Base-by-base conservation (phyloP, 2,329 filamentous ascomycete species). In the Aureobasidium sp. region DNA sequence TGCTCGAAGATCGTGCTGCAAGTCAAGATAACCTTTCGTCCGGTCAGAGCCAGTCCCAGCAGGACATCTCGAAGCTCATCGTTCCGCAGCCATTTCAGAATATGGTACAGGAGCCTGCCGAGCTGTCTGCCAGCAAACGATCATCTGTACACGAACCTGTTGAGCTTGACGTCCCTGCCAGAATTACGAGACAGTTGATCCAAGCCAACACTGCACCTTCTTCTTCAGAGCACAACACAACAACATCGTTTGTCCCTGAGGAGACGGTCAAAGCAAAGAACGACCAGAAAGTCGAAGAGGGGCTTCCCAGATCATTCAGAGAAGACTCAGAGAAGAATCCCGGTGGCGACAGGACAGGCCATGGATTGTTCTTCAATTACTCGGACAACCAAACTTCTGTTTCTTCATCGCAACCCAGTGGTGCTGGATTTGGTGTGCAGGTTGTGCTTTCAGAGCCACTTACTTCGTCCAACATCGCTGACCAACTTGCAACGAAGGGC, bases 1-100 rank as follows among this genome's bases (percentile, higher is more conserved):
- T 77, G 61, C 67, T 77, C 11, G 75, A 78, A 66, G 75, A 70
- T 11, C 68, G 69, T 51, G 70, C 69, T n/a, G 50, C 57, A 57
- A 38, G 31, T 50, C 25, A 54, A 23, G 45, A 57, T 27, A 3
- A 35, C 38, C 21, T 50, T 5, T 2, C 33, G 13, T 15, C 59
- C 3, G n/a, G 17, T 7, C 57, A 45, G 27, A 33, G 17, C 15
- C 38, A 38, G n/a, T 15, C 27, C 40, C 59, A 46, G 19, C 47
- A 53, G 38, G 49, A 53, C 7, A 9, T 37, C 7, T 54, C 59
- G 15, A 58, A 40, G 33, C 42, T 58, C n/a, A 23, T 58, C 23
- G 43, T 58, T 8, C 55, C 55, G 8, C 55, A 47, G 19, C 27
- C 31, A 13, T 49, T 58, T 13, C 42, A 58, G 10, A 17, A n/a